Evolutionary conservation across 805 yeast genomes (phyloP).

Genomic region (Candida gorgasii): DNA sequence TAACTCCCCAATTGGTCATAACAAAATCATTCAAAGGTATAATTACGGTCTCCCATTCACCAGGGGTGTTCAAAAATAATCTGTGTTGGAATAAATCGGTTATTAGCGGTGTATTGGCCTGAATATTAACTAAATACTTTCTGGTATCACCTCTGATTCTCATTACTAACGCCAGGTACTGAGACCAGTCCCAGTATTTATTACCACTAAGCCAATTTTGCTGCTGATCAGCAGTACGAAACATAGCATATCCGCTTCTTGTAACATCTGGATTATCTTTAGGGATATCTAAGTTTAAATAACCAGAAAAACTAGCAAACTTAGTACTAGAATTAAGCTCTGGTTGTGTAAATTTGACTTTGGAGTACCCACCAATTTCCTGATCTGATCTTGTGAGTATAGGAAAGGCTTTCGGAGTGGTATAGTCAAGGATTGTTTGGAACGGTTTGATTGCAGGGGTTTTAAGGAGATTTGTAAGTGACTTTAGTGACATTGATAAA

Average conservation of each 20-base stretch:
- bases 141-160: slow-evolving; percentile 72
- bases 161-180: slow-evolving; percentile 60
- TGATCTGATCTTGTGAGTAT: slow-evolving; percentile 68
- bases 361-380: slow-evolving; percentile 78
- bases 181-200: slow-evolving; percentile 69
- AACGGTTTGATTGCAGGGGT: slow-evolving; percentile 22
- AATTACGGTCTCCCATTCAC: slow-evolving; percentile 81
- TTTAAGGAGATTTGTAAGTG: slow-evolving; percentile 37
- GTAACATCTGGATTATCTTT: slow-evolving; percentile 62
- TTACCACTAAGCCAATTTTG: slow-evolving; percentile 50
- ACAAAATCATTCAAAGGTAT: slow-evolving; percentile 79
- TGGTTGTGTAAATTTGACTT: slow-evolving; percentile 50
- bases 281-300: slow-evolving; percentile 68
- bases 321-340: slow-evolving; percentile 23
- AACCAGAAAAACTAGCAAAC: slow-evolving; percentile 50
- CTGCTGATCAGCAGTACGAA: slow-evolving; percentile 68
- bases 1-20: slow-evolving; percentile 78
- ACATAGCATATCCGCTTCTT: slow-evolving; percentile 80
- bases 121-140: slow-evolving; percentile 76
- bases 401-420: slow-evolving; percentile 30
- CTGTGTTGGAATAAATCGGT: slow-evolving; percentile 85
- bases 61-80: slow-evolving; percentile 67
- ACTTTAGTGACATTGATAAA: slow-evolving; percentile 46
- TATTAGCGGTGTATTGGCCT: slow-evolving; percentile 74
- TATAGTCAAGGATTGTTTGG: slow-evolving; percentile 59